Conservation (phyloP, 2,329 filamentous ascomycete species). For the Epichloe uncinata region DNA sequence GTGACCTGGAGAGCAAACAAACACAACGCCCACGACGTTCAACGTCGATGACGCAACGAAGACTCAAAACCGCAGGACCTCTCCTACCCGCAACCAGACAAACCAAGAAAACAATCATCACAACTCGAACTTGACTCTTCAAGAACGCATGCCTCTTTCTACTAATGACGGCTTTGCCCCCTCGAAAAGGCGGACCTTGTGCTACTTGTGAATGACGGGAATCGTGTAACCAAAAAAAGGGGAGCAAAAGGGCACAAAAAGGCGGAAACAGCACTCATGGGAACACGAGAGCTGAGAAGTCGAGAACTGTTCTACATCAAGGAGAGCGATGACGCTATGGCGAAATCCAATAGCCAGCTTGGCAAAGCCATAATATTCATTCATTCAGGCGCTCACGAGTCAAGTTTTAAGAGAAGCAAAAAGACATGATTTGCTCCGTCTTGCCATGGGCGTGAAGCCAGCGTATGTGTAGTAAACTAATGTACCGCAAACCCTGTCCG, state of each 20-base stretch:
- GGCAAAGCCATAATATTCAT: conserved; percentile 14
- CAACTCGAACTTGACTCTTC: conserved; percentile 5
- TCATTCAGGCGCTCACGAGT: not conserved
- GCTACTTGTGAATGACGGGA: not conserved
- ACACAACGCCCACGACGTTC: not conserved
- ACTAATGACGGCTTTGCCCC: conserved; percentile 1
- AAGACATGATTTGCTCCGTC: not conserved
- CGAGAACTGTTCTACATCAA: conserved; percentile 2
- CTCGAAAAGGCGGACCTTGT: conserved; percentile 2
- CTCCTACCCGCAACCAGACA: not conserved
- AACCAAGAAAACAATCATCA: conserved; percentile 5
- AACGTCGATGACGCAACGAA: not conserved
- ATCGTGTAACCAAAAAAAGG: not conserved
- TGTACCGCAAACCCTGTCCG: not conserved
- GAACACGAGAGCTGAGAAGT: not conserved
- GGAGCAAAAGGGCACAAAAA: not conserved
- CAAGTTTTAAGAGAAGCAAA: not conserved
- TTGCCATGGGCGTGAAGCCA: not conserved
- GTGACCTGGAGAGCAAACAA: not conserved
- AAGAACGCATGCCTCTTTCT: not conserved
- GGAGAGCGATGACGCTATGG: conserved; percentile 22
- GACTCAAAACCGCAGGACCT: not conserved
- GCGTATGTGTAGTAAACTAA: not conserved
- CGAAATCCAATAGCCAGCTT: conserved; percentile 24
- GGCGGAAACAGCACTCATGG: not conserved